phyloP scores from a whole-genome alignment of 352 stramenopile genomes.

The Phytopythium kandeliae region DNA sequence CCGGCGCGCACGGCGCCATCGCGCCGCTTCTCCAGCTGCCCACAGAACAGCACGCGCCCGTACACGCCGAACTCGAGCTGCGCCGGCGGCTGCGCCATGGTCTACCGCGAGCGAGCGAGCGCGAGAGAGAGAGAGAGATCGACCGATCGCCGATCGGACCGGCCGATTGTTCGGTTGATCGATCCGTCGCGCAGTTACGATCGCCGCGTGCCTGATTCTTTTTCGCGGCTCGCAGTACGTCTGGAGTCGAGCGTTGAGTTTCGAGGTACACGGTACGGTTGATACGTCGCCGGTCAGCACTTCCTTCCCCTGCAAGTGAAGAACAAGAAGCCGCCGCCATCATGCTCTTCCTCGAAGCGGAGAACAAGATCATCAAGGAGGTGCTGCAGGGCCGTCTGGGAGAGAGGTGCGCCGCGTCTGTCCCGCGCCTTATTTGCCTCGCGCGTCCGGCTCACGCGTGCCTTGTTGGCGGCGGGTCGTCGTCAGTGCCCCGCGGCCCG shows the following conservation, averaged over 20 bases:
- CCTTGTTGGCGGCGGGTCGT: conserved; percentile 4
- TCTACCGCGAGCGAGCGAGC: no score
- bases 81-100: conserved; percentile 1
- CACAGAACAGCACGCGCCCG: conserved; percentile 67
- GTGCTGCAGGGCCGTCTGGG: conserved; percentile 66
- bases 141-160: no score
- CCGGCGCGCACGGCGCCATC: conserved; percentile 66
- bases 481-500: conserved; percentile 59
- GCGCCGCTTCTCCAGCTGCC: conserved; percentile 68
- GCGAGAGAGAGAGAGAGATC: no score
- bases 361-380: conserved; percentile 89
- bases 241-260: no score
- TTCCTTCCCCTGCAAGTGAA: not conserved
- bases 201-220: no score
- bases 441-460: not conserved
- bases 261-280: no score
- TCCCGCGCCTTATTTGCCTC: not conserved
- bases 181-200: no score
- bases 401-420: conserved; percentile 41
- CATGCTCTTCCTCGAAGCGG: conserved; percentile 82
- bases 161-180: no score
- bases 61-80: conserved; percentile 67
- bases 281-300: no score
- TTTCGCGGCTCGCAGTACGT: no score
- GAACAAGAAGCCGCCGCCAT: not conserved